phyloP scores from a whole-genome alignment of 331 rosid species.

The Quercus tomentella region DNA sequence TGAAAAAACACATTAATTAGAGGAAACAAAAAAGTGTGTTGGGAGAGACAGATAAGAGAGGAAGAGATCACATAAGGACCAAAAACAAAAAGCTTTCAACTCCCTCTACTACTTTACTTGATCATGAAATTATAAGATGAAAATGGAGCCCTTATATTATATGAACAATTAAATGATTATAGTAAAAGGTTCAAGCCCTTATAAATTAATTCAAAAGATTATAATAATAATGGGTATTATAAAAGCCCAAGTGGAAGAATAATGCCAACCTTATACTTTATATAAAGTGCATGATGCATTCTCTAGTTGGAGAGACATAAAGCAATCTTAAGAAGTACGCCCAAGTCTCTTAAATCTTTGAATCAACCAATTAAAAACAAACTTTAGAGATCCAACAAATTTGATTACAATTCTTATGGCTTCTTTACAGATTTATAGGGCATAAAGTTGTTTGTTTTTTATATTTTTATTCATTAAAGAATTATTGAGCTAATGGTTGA shows the following conservation, averaged over 20 bases:
- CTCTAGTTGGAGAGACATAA: slow-evolving; percentile 17
- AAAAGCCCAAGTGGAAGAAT: slow-evolving; percentile 20
- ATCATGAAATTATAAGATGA: not conserved
- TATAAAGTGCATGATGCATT: slow-evolving; percentile 28
- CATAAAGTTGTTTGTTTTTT: not conserved
- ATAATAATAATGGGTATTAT: not conserved
- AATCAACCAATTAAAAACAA: not conserved
- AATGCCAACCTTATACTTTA: slow-evolving; percentile 35
- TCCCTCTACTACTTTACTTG: not conserved
- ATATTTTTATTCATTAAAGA: not conserved
- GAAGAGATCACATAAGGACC: not conserved
- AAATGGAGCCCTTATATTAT: too few species aligned
- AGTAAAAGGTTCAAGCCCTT: slow-evolving; percentile 11
- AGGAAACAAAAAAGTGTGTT: not conserved
- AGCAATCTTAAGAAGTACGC: slow-evolving; percentile 1
- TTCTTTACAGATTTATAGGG: not conserved
- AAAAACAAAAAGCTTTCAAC: not conserved
- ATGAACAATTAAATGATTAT: too few species aligned
- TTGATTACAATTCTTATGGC: not conserved
- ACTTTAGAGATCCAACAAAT: not conserved
- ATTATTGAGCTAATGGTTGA: not conserved
- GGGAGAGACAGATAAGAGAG: not conserved
- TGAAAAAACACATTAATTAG: too few species aligned
- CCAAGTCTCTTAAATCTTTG: not conserved
- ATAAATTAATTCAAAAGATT: slow-evolving; percentile 3